Percentiles rank a stretch among this genome's conserved stretches.
Conservation (phyloP, 768 basidiomycete species). For the Naganishia antarctica region DNA sequence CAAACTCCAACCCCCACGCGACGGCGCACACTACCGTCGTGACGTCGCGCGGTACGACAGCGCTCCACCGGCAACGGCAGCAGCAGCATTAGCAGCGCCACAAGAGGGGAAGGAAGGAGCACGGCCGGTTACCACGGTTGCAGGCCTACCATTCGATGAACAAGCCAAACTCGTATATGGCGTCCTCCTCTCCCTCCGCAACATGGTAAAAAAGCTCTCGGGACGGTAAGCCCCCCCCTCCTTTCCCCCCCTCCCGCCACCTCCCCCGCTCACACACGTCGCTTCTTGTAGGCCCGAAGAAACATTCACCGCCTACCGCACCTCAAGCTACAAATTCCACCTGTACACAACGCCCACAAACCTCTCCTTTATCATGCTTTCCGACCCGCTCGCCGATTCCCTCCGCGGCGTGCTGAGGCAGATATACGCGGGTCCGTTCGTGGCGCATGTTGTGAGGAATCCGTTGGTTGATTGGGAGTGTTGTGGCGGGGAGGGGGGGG, state of each 20-base stretch:
- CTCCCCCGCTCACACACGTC: not conserved
- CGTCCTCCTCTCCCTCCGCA: constrained; percentile 79
- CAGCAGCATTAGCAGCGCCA: not conserved
- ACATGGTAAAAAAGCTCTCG: constrained; percentile 92
- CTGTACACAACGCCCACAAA: constrained; percentile 84
- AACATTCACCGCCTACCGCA: constrained; percentile 81
- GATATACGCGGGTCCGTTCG: constrained; percentile 85
- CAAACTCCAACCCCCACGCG: constrained; percentile 62
- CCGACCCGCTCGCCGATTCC: constrained; percentile 76
- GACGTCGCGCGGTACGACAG: constrained; percentile 65
- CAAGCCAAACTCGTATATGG: constrained; percentile 97
- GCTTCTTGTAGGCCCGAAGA: constrained; percentile 63
- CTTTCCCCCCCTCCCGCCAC: not conserved
- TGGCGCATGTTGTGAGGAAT: constrained; percentile 89
- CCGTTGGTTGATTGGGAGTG: constrained; percentile 59
- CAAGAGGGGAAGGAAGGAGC: constrained; percentile 1
- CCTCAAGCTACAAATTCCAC: constrained; percentile 88
- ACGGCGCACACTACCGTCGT: constrained; percentile 63
- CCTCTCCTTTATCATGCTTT: constrained; percentile 92
- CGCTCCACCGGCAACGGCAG: constrained; percentile 26
- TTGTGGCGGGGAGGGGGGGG: constrained; percentile 52
- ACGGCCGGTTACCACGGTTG: not conserved
- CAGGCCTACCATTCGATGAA: constrained; percentile 82
- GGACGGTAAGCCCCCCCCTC: constrained; percentile 59
- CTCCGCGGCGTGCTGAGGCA: constrained; percentile 76